Base-by-base conservation (phyloP, 2,329 filamentous ascomycete genomes). In the Alternaria sp. region DNA sequence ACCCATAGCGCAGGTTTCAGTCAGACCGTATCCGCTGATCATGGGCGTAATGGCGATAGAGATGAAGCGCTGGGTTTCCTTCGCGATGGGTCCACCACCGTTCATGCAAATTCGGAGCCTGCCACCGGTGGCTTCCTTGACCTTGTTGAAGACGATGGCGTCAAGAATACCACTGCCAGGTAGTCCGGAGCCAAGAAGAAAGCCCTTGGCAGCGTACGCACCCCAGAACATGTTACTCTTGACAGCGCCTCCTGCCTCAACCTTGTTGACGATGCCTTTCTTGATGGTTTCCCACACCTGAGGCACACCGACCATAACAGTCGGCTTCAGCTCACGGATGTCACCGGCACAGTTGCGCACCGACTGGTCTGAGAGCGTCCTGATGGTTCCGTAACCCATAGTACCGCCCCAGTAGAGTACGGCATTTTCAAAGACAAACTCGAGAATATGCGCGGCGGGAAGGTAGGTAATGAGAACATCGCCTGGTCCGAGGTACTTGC, bases 281-380 rank as follows among this genome's bases (percentile, higher is more conserved):
- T 93, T 94, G 73, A 99, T 91, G 1, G 92, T 94, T 82, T 99
- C 95, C 94, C 94, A 99, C 32, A 99, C 91, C 60, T 96, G 94
- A 2, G 95, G 95, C 3, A 99, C 95, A 78, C 95, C 95, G 40
- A 97, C 91, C 77, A 99, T 87, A 75, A 97, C 87, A 2, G 93
- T 96, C 1, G 95, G 95, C 70, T 87, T 87, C 77, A 98, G 91
- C 75, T 97, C 94, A 62, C 92, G 91, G 81, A 99, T 97, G 72
- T 99, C 95, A 70, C 95, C 94, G 69, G 90, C 88, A 83, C 92
- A 97, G 80, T 98, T 95, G 68, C 90, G 89, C 80, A 97, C 91
- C 20, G 92, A 96, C 4, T 84, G 81, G 76, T 98, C 94, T 8
- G 94, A 92, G 57, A 99, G 85, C 0, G 95, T 98, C 72, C 92